A percentile compares a stretch with the other conserved stretches of the same genome.
Evolutionary conservation across 108 stramenopile species (phyloP).

Genomic region (Licmophora abbreviata): DNA sequence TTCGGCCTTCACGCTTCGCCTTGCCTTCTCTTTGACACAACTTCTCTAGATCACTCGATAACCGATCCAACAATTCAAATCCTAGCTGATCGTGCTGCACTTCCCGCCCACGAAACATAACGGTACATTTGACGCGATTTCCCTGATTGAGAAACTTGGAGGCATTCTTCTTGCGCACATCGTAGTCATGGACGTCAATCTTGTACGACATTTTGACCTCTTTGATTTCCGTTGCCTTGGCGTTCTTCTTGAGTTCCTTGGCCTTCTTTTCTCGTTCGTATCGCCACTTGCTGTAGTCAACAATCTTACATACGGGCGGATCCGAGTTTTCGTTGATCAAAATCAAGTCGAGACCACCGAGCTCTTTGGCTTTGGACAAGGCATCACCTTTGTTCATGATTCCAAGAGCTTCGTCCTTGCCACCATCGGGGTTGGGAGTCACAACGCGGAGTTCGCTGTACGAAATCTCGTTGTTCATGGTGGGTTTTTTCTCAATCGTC

Average conservation of each 20-base stretch:
- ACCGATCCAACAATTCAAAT: slow-evolving; percentile 51
- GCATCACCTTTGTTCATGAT: slow-evolving; percentile 81
- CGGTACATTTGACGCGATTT: slow-evolving; percentile 80
- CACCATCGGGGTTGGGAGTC: slow-evolving; percentile 35
- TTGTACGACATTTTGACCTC: slow-evolving; percentile 97
- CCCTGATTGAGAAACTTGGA: slow-evolving; percentile 80
- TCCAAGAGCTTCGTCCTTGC: slow-evolving; percentile 85
- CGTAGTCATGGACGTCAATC: slow-evolving; percentile 93
- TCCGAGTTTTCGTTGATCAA: slow-evolving; percentile 84
- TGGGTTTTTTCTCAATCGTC: slow-evolving; percentile 38
- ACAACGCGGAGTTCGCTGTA: slow-evolving; percentile 59
- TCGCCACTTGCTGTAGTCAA: slow-evolving; percentile 91
- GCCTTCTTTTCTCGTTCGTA: slow-evolving; percentile 89
- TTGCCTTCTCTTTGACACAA: slow-evolving; percentile 55
- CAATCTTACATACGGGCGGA: slow-evolving; percentile 92
- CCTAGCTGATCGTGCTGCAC: slow-evolving; percentile 75
- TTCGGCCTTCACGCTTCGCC: slow-evolving; percentile 68
- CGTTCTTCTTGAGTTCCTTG: slow-evolving; percentile 92
- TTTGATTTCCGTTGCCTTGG: slow-evolving; percentile 89
- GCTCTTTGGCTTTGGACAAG: slow-evolving; percentile 77
- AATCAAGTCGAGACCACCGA: slow-evolving; percentile 84
- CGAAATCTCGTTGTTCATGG: slow-evolving; percentile 77
- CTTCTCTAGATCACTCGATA: slow-evolving; percentile 57
- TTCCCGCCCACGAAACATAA: slow-evolving; percentile 78
- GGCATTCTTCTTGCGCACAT: slow-evolving; percentile 80